phyloP scores from a whole-genome alignment of 176 grass and related monocot species.

The Cymbopogon citratus region DNA sequence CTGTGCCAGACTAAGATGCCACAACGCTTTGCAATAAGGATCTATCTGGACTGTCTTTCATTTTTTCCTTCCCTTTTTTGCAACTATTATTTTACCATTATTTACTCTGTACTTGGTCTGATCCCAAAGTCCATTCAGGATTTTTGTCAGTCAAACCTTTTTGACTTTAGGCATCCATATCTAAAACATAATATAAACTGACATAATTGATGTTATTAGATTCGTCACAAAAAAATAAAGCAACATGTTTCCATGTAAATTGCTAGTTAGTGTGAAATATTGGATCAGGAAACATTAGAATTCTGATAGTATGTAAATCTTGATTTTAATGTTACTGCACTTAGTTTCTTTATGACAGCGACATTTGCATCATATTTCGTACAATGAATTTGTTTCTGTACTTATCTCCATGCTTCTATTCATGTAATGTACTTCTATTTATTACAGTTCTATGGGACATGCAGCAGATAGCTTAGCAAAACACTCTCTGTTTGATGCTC shows the following conservation, averaged over 20 bases:
- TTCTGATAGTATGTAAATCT: constrained; percentile 11
- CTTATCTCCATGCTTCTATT: constrained; percentile 24
- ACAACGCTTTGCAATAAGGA: neutral
- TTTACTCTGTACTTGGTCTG: neutral
- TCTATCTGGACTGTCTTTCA: neutral
- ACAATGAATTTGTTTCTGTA: constrained; percentile 7
- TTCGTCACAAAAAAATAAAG: neutral
- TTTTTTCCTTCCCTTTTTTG: neutral
- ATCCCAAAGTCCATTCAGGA: neutral
- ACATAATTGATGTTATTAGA: neutral
- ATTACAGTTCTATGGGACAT: constrained; percentile 42
- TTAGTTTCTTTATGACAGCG: neutral
- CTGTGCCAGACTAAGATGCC: neutral
- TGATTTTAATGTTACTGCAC: neutral
- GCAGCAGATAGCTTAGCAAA: constrained; percentile 30
- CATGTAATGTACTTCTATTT: constrained; percentile 27
- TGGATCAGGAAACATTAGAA: neutral
- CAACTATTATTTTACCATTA: neutral
- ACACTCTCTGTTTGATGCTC: constrained; percentile 24
- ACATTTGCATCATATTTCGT: neutral
- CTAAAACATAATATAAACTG: neutral
- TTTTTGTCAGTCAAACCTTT: neutral
- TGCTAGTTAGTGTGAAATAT: neutral
- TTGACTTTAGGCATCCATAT: neutral
- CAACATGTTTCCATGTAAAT: neutral